These are phyloP conservation scores for Herpetomonas samuelpessoai DNA, from an alignment of 208 protist genomes.

Conservation along the genomic window DNA sequence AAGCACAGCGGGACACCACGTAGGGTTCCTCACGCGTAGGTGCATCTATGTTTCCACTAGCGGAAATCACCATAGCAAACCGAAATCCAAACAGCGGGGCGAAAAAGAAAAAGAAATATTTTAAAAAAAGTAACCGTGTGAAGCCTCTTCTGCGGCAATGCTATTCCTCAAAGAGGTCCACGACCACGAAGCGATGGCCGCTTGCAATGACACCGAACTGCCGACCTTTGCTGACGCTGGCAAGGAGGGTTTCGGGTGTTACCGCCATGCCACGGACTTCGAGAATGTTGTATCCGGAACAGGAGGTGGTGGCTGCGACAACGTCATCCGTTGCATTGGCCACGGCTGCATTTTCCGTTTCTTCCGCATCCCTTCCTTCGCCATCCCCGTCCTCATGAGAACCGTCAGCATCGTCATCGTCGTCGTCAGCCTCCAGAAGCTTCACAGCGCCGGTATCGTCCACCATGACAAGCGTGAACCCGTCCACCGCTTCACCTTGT, in stretches of 20 bases:
- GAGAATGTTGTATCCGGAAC: conserved; percentile 15
- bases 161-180: conserved; percentile 65
- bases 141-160: too few species aligned
- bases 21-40: too few species aligned
- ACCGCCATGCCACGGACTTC: conserved; percentile 47
- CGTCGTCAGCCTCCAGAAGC: conserved; percentile 14
- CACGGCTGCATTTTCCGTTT: background rate
- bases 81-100: too few species aligned
- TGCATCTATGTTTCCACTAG: too few species aligned
- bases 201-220: conserved; percentile 69
- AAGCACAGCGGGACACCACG: too few species aligned
- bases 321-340: background rate
- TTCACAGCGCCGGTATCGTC: conserved; percentile 33
- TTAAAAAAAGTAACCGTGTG: too few species aligned
- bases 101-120: background rate
- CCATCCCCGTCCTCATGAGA: conserved; percentile 3
- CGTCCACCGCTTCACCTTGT: conserved; percentile 5
- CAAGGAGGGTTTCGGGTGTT: conserved; percentile 17
- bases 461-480: conserved; percentile 36
- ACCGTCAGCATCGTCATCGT: conserved; percentile 25
- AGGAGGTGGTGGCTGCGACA: conserved; percentile 16
- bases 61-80: too few species aligned
- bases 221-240: conserved; percentile 51
- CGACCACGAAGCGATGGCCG: conserved; percentile 55
- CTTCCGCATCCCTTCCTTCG: background rate